phyloP scores from a whole-genome alignment of 2,329 filamentous ascomycete species.

The Neocatenulostroma microsporum region DNA sequence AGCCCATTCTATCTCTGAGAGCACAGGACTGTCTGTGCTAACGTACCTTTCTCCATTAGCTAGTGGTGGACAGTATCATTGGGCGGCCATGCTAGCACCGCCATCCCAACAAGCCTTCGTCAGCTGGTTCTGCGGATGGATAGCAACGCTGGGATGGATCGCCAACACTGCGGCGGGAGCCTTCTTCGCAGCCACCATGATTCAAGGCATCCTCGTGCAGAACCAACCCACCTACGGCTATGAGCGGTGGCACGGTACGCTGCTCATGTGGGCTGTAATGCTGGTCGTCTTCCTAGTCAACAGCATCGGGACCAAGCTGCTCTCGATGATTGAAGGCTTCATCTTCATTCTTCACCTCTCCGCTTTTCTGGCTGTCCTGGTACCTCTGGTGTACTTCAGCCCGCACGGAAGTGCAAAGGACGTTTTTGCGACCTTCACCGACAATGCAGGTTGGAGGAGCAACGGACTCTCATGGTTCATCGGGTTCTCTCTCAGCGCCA shows the following conservation, averaged over 20 bases:
- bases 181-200: constrained; percentile 16
- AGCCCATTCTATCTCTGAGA: not conserved
- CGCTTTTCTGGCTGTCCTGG: constrained; percentile 44
- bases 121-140: constrained; percentile 36
- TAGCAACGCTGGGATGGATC: constrained; percentile 32
- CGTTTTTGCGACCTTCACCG: constrained; percentile 15
- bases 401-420: constrained; percentile 10
- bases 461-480: constrained; percentile 15
- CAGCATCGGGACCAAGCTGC: constrained; percentile 32
- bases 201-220: constrained; percentile 16
- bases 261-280: constrained; percentile 19
- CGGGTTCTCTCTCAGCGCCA: constrained; percentile 11
- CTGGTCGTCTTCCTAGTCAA: constrained; percentile 32
- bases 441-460: constrained; percentile 13
- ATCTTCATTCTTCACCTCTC: constrained; percentile 43
- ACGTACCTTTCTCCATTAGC: not conserved
- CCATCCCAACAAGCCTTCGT: constrained; percentile 33
- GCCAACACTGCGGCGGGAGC: constrained; percentile 11
- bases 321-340: constrained; percentile 42
- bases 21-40: not conserved
- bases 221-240: constrained; percentile 12
- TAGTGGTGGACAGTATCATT: constrained; percentile 14
- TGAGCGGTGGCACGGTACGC: constrained; percentile 20
- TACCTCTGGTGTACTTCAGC: constrained; percentile 11
- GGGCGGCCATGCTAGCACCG: constrained; percentile 12